phyloP scores from a whole-genome alignment of 2,329 filamentous ascomycete genomes.

The Aspergillus hiratsukae region DNA sequence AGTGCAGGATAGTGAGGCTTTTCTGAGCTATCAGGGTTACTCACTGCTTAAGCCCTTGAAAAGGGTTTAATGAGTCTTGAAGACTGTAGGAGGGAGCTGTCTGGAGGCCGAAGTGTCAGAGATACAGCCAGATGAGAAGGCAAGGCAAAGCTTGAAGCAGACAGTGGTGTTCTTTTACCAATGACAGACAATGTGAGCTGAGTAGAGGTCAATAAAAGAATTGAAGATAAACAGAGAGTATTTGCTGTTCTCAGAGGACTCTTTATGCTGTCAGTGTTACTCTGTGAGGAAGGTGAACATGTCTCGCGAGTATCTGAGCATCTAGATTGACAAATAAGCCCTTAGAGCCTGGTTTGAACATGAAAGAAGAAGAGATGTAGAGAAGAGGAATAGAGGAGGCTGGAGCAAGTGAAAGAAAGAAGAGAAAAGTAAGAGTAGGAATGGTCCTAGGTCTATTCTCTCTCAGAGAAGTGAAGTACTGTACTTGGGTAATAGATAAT shows the following conservation, averaged over 20 bases:
- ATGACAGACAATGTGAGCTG: background rate
- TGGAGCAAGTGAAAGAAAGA: background rate
- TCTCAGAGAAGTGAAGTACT: slow-evolving; percentile 1
- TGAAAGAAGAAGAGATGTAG: background rate
- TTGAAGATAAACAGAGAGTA: background rate
- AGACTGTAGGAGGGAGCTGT: background rate
- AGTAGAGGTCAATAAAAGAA: background rate
- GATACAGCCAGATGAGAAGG: slow-evolving; percentile 1
- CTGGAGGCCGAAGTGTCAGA: background rate
- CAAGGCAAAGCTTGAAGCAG: background rate
- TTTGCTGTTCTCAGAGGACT: background rate
- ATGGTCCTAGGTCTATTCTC: background rate
- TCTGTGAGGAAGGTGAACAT: background rate
- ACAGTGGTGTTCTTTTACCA: background rate
- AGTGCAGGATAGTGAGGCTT: background rate
- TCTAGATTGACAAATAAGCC: background rate
- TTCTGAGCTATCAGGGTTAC: background rate
- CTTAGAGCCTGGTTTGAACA: background rate
- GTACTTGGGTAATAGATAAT: background rate
- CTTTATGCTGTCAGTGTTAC: background rate
- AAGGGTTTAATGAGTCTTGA: background rate
- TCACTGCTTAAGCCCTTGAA: background rate
- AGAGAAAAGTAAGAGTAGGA: background rate
- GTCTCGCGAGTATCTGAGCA: background rate
- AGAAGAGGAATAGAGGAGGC: background rate